A percentile compares a stretch with the other conserved stretches of the same genome.
phyloP scores from a whole-genome alignment of 2,329 filamentous ascomycete genomes.

The Bipolaris victoriae region DNA sequence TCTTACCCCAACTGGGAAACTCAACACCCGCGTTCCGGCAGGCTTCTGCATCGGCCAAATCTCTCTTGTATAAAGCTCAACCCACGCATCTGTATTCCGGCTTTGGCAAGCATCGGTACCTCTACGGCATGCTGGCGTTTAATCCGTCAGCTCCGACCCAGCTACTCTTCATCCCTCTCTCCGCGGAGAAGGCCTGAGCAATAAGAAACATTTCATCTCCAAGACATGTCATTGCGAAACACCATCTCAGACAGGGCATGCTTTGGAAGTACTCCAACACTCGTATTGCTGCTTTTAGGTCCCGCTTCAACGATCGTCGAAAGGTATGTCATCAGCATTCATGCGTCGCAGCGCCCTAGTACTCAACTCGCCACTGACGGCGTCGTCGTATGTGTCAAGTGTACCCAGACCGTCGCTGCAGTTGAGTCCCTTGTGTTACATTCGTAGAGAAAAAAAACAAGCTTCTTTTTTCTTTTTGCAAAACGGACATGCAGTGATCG shows the following conservation, averaged over 20 bases:
- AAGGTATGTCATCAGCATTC: neutral
- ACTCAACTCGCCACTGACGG: neutral
- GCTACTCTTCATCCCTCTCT: constrained; percentile 7
- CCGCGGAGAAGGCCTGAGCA: constrained; percentile 2
- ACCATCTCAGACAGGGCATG: constrained; percentile 2
- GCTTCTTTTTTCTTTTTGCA: neutral
- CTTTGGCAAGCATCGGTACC: neutral
- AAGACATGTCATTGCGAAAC: constrained; percentile 9
- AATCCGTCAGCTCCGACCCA: constrained; percentile 3
- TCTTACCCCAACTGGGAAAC: neutral
- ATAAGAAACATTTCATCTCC: constrained; percentile 1
- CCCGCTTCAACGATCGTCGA: neutral
- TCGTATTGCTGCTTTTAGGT: constrained; percentile 2
- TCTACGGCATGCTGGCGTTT: neutral
- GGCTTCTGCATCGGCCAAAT: neutral
- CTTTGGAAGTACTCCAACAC: constrained; percentile 6
- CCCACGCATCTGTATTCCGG: neutral
- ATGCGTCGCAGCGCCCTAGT: neutral
- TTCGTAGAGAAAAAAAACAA: neutral
- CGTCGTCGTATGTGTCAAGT: neutral
- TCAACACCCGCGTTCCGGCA: no score
- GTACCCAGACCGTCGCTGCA: neutral
- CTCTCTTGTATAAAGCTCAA: neutral
- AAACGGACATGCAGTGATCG: constrained; percentile 10
- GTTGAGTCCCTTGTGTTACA: constrained; percentile 6